Base-by-base conservation (phyloP, 2,329 filamentous ascomycete species). In the Karstenula rhodostoma region DNA sequence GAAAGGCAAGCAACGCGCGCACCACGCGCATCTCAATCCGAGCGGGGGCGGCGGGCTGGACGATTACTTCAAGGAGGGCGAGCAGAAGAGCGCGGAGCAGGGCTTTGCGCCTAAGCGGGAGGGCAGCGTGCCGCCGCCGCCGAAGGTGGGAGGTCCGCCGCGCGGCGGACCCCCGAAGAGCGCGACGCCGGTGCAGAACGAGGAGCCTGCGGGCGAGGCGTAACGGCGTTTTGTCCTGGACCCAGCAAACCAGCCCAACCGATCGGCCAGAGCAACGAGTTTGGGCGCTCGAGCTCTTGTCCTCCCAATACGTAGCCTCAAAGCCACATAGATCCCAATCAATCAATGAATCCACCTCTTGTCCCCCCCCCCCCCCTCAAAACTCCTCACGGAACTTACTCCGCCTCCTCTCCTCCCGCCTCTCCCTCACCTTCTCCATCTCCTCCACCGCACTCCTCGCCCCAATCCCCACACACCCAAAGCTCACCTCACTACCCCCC, bases 31-130 rank as follows among this genome's bases (percentile, higher is more conserved):
- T 47, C 72, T 63, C 17, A 73, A 69, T 60, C 69, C 73, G n/a
- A 64, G 57, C 13, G 67, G 66, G 17, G 70, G 70, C 4, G 68
- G 70, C 25, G 77, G 73, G 1, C 55, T 82, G 62, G 80, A 82
- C 61, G 79, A 80, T 49, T 82, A 81, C 54, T 80, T 82, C 70
- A 77, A 77, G 46, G 80, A 82, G 65, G 79, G 79, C 46, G 80
- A 82, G 65, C 69, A 77, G 67, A 81, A 81, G 71, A 81, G 79
- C 54, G 68, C 72, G 51, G 76, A 81, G 65, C 65, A 80, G 47
- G 80, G 81, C 53, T 75, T 69, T 65, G 73, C 72, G 59, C 73
- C 77, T 1, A 74, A 70, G 56, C 49, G 55, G 46, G 74, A 73
- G 59, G 59, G 65, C 23, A 66, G 73, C 35, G 67, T 76, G 46